Evolutionary conservation across 2,329 filamentous ascomycete genomes (phyloP), one percentile per base, ranked within the genome.

Genomic region (Arthrinium phaeospermum): DNA sequence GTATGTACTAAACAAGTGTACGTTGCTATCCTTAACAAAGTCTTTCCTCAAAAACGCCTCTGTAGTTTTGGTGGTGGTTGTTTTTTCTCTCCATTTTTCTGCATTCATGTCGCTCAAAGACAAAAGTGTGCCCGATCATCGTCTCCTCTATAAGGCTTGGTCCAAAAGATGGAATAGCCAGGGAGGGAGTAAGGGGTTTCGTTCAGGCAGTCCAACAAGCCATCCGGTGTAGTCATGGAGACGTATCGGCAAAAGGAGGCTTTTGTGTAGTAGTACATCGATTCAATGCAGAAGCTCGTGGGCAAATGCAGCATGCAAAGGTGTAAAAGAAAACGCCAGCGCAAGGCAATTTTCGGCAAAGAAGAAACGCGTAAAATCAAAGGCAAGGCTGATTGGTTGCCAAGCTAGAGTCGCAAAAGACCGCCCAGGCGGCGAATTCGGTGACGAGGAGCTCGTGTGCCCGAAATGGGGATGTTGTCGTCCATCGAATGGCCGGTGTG

Each of bases 401-500:
- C 19, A 41, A 14, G 34, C 49, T 14, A 69, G 45, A 22, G n/a
- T 37, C 68, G n/a, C 19, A 45, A 45, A 41, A 44, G n/a, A 27
- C 27, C 49, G 41, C 68, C 47, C 7, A 70, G 16, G 68, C 47
- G 68, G 68, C 68, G 68, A 5, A 57, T 16, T 44, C 47, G 46
- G 46, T 49, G 68, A 57, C 46, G 68, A 22, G 34, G 47, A 16
- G 47, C 8, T 27, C 49, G 68, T 24, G 47, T 16, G 37, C 24
- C 47, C 4, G 68, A 13, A 70, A 37, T 37, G 69, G 67, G 64
- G n/a, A 78, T 34, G 7, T 74, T 69, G 7, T 80, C 76, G 7
- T 80, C 76, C 30, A 53, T 37, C 13, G 79, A 81, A 72, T 80
- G 78, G 13, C 79, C 79, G 1, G 79, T 80, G 61, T 81, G 79